These are phyloP conservation scores for Hypoxylon fragiforme DNA, from an alignment of 495 filamentous ascomycete genomes.

Conservation along the genomic window DNA sequence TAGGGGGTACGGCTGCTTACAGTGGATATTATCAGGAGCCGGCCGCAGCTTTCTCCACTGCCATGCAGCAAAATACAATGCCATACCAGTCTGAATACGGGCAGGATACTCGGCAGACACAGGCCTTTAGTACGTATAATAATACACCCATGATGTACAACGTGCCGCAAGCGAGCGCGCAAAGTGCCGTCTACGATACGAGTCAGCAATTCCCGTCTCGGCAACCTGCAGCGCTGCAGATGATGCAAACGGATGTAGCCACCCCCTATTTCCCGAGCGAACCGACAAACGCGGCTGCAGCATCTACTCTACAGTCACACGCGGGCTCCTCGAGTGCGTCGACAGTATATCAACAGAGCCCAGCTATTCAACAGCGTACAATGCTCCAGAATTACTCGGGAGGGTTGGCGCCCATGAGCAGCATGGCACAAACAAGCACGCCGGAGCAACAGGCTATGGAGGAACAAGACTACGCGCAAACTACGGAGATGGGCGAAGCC, in stretches of 20 bases:
- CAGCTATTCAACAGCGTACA: slow-evolving; percentile 35
- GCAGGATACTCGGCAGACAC: slow-evolving; percentile 54
- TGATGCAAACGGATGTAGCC: slow-evolving; percentile 66
- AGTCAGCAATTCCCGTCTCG: slow-evolving; percentile 78
- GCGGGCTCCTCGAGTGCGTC: slow-evolving; percentile 44
- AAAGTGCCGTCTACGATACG: slow-evolving; percentile 73
- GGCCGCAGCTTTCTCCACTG: slow-evolving; percentile 50
- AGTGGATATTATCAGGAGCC: slow-evolving; percentile 60
- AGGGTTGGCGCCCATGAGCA: slow-evolving; percentile 46
- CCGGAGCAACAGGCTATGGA: slow-evolving; percentile 36
- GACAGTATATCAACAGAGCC: slow-evolving; percentile 54
- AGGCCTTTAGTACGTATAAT: slow-evolving; percentile 55
- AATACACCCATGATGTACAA: slow-evolving; percentile 74
- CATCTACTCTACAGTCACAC: slow-evolving; percentile 49
- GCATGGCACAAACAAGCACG: slow-evolving; percentile 44
- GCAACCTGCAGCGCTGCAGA: slow-evolving; percentile 79
- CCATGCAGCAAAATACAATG: slow-evolving; percentile 53
- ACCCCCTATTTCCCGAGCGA: slow-evolving; percentile 81
- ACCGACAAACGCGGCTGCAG: slow-evolving; percentile 63
- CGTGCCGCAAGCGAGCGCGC: slow-evolving; percentile 67
- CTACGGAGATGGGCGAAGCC: slow-evolving; percentile 60
- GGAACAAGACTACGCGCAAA: slow-evolving; percentile 27
- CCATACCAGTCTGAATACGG: slow-evolving; percentile 59
- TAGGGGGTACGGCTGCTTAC: slow-evolving; percentile 55
- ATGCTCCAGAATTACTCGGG: slow-evolving; percentile 52